These are phyloP conservation scores for Zizania latifolia DNA, from an alignment of 176 grass and related monocot species.

Conservation along the genomic window DNA sequence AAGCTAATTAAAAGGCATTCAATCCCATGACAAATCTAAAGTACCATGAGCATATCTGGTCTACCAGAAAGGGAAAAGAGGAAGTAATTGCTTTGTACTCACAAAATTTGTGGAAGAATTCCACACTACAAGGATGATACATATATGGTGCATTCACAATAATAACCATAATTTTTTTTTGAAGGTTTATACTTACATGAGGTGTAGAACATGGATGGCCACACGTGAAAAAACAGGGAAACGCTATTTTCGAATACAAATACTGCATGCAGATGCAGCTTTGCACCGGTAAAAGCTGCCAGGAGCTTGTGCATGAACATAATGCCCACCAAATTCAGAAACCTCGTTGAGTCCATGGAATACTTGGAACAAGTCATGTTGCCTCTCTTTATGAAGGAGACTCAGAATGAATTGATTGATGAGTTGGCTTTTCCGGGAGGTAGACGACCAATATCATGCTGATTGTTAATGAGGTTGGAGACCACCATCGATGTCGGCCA, in stretches of 20 bases:
- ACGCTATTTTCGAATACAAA: constrained; percentile 10
- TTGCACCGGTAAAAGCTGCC: not conserved
- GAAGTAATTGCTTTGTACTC: too few species aligned
- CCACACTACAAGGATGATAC: not conserved
- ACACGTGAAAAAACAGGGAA: not conserved
- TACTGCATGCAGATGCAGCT: not conserved
- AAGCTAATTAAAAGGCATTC: constrained; percentile 8
- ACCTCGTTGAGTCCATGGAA: constrained; percentile 2
- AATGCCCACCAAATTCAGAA: not conserved
- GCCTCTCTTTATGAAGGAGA: not conserved
- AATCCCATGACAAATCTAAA: not conserved
- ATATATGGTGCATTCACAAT: constrained; percentile 19
- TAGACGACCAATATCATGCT: constrained; percentile 28
- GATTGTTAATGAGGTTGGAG: constrained; percentile 17
- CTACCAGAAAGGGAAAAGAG: too few species aligned
- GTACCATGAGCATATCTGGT: not conserved
- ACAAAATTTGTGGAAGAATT: not conserved
- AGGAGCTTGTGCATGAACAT: not conserved
- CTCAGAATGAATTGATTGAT: not conserved
- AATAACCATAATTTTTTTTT: not conserved
- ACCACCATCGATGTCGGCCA: constrained; percentile 9
- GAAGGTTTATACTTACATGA: not conserved
- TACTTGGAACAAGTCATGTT: not conserved
- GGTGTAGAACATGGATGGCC: not conserved
- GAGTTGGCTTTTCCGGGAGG: not conserved